phyloP scores from a whole-genome alignment of 495 filamentous ascomycete species.

The Penicillium dipodomyicola region DNA sequence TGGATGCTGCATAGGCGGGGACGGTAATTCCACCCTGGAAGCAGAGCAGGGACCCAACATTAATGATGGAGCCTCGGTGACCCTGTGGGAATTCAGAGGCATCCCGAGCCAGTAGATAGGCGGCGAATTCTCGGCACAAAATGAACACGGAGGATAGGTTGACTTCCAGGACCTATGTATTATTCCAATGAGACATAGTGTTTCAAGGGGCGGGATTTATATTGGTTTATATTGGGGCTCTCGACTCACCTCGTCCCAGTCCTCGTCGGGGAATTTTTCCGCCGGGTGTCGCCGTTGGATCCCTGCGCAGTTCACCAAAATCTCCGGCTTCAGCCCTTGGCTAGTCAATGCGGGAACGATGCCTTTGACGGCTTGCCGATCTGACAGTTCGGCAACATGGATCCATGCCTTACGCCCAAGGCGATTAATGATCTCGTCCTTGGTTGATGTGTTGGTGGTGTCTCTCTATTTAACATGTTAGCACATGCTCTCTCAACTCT shows the following conservation, averaged over 20 bases:
- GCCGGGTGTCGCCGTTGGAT: slow-evolving; percentile 79
- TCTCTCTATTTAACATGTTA: slow-evolving; percentile 53
- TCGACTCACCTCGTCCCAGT: slow-evolving; percentile 68
- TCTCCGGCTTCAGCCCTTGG: slow-evolving; percentile 59
- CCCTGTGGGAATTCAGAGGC: slow-evolving; percentile 50
- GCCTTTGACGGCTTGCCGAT: slow-evolving; percentile 53
- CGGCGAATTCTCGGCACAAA: slow-evolving; percentile 77
- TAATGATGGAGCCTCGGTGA: slow-evolving; percentile 75
- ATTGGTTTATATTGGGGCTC: not conserved
- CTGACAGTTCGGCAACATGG: slow-evolving; percentile 72
- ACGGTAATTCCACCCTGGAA: slow-evolving; percentile 93
- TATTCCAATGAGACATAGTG: slow-evolving; percentile 3
- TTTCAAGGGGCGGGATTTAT: not conserved
- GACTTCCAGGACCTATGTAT: slow-evolving; percentile 66
- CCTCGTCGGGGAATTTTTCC: slow-evolving; percentile 72
- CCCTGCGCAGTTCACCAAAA: slow-evolving; percentile 83
- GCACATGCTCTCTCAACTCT: not conserved
- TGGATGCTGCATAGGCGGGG: slow-evolving; percentile 85
- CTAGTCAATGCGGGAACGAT: slow-evolving; percentile 60
- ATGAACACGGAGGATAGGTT: slow-evolving; percentile 83
- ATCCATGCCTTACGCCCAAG: slow-evolving; percentile 67
- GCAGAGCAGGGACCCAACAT: slow-evolving; percentile 77
- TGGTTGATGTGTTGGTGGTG: slow-evolving; percentile 60
- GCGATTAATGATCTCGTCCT: slow-evolving; percentile 54
- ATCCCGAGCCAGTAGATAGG: slow-evolving; percentile 69